Evolutionary conservation across 495 filamentous ascomycete species (phyloP).

Genomic region (Xeromyces bisporus): DNA sequence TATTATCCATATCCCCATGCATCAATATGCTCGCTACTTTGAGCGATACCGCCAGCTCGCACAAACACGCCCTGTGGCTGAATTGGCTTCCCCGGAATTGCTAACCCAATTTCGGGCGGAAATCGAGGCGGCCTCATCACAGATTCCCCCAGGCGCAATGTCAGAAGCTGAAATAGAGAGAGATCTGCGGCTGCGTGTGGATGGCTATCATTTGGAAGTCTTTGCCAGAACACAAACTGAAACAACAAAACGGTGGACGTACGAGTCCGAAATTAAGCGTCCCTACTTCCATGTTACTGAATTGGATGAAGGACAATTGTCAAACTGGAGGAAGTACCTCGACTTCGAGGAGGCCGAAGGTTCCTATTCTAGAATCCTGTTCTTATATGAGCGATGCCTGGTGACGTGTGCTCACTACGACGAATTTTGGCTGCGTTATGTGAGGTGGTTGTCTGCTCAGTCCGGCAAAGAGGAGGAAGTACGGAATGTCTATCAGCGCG

Average conservation of each 20-base stretch:
- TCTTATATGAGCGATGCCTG: constrained; percentile 85
- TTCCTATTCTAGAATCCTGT: constrained; percentile 54
- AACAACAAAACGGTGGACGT: constrained; percentile 87
- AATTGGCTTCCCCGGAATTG: constrained; percentile 53
- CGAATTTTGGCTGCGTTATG: constrained; percentile 94
- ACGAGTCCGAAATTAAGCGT: constrained; percentile 85
- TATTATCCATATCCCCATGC: constrained; percentile 85
- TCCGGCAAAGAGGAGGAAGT: constrained; percentile 75
- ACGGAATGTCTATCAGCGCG: constrained; percentile 82
- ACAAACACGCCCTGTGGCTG: constrained; percentile 49
- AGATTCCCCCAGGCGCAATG: constrained; percentile 29
- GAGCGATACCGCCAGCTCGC: constrained; percentile 75
- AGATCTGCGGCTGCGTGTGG: constrained; percentile 62
- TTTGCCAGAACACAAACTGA: constrained; percentile 75
- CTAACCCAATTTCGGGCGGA: constrained; percentile 54
- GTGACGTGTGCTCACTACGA: constrained; percentile 90
- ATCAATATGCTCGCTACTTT: constrained; percentile 91
- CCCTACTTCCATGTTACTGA: constrained; percentile 96
- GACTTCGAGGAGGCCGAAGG: constrained; percentile 88
- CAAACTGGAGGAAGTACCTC: constrained; percentile 93
- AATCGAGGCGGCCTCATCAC: constrained; percentile 38
- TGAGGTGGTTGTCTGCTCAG: constrained; percentile 88
- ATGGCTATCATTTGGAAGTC: constrained; percentile 61
- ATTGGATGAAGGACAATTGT: constrained; percentile 66
- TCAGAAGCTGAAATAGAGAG: constrained; percentile 69